A percentile compares a stretch with the other conserved stretches of the same genome.
These are phyloP conservation scores for Auricularia cornea DNA, from an alignment of 768 basidiomycete genomes.

Conservation along the genomic window DNA sequence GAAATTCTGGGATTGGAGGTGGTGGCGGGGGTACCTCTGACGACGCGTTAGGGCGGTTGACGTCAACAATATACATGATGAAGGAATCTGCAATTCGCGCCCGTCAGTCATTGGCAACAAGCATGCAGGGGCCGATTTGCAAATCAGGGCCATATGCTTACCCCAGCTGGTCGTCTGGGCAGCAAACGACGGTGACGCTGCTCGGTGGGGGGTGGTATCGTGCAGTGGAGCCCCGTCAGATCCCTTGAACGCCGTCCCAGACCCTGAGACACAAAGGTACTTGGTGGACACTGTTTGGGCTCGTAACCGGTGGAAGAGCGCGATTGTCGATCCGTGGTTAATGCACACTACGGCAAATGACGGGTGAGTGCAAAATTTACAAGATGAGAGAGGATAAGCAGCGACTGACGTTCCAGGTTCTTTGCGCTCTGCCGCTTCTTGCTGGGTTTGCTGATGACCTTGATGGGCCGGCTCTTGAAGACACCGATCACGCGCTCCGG, in stretches of 20 bases:
- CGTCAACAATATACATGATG: slow-evolving; percentile 96
- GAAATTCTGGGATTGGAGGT: slow-evolving; percentile 81
- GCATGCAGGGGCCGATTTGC: slow-evolving; percentile 12
- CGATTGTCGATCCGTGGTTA: slow-evolving; percentile 91
- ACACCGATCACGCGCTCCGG: slow-evolving; percentile 77
- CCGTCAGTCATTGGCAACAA: neutral
- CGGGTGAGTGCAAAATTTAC: slow-evolving; percentile 6
- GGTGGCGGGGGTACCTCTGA: slow-evolving; percentile 52
- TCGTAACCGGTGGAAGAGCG: slow-evolving; percentile 89
- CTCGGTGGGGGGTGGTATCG: slow-evolving; percentile 67
- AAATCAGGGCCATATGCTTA: slow-evolving; percentile 27
- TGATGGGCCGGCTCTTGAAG: slow-evolving; percentile 92
- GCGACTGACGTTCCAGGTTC: slow-evolving; percentile 74
- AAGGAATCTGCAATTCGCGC: slow-evolving; percentile 58
- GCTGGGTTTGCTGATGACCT: slow-evolving; percentile 96
- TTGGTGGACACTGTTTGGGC: slow-evolving; percentile 95
- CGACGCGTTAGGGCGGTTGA: slow-evolving; percentile 68
- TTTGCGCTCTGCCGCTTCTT: slow-evolving; percentile 94
- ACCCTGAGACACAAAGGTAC: slow-evolving; percentile 92
- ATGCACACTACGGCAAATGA: slow-evolving; percentile 62
- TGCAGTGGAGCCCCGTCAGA: slow-evolving; percentile 84
- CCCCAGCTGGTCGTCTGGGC: slow-evolving; percentile 88
- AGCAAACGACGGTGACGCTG: slow-evolving; percentile 78
- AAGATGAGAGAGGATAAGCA: slow-evolving; percentile 12
- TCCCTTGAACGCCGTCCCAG: slow-evolving; percentile 84